Evolutionary conservation across 306 rosid genomes (phyloP), one percentile per base, ranked within the genome.

Genomic region (Pterocarpus macrocarpus): DNA sequence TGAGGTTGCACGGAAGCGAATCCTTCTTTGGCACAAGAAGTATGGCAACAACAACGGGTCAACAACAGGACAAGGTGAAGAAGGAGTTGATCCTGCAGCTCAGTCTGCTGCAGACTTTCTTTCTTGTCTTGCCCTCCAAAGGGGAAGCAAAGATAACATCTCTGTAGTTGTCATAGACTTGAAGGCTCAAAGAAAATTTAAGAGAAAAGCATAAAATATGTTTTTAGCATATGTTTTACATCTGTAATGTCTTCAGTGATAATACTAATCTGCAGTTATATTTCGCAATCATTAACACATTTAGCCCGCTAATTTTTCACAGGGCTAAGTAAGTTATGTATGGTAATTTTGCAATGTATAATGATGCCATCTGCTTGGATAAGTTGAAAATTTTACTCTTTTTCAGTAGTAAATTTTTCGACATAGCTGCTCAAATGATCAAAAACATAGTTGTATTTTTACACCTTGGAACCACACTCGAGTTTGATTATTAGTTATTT

Each of bases 141-240:
- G 88, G 88, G 98, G 97, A 65, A 93, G 98, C 81, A 82, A 89
- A 61, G 98, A 93, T 83, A 93, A 93, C 87, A 85, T 93, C 69
- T 90, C 92, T 73, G 90, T 91, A 38, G 84, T 93, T 53, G 98
- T 91, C 57, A 85, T 91, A 72, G 97, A 93, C 88, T 81, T 93
- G 78, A 93, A 91, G 90, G 75, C 90, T 73, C 87, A 83, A 73
- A 93, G 98, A 89, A 93, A 90, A 79, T 58, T 90, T 50, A 93
- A 86, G 89, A 85, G 71, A 67, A 91, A 83, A 74, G 35, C 92
- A 52, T 82, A 80, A 57, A 34, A 36, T n/a, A 11, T 61, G 73
- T 67, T 35, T 78, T 62, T 67, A 32, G 57, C 66, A 47, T 15
- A 65, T 73, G 80, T 52, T 52, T 33, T n/a, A 7, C 41, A 28